Evolutionary conservation across 257 asterid genomes (phyloP).

Genomic region (Nicotiana attenuata): DNA sequence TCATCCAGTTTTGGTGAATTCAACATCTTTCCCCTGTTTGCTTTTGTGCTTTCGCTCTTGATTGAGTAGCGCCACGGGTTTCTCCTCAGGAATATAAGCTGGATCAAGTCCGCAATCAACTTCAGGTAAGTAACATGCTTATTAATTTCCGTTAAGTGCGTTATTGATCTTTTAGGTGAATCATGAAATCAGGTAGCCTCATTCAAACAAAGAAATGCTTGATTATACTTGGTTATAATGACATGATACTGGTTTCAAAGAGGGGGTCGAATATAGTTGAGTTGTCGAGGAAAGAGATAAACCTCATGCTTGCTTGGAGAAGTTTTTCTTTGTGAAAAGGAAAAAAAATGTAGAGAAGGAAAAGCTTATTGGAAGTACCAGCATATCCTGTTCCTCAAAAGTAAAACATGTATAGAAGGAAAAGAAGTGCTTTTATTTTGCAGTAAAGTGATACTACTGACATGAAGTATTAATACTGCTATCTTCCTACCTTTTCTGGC

Average conservation of each 20-base stretch:
- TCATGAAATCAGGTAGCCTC: no score
- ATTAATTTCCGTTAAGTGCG: not conserved
- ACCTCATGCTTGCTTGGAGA: conserved; percentile 1
- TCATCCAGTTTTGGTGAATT: conserved; percentile 3
- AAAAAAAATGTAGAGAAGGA: not conserved
- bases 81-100: conserved; percentile 61
- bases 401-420: not conserved
- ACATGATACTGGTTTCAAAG: not conserved
- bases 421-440: not conserved
- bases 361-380: not conserved
- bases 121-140: conserved; percentile 48
- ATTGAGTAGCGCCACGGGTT: conserved; percentile 14
- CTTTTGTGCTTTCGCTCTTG: conserved; percentile 7
- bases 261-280: not conserved
- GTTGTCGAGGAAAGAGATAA: not conserved
- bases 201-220: no score
- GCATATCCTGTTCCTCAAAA: not conserved
- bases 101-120: conserved; percentile 71
- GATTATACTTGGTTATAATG: not conserved
- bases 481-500: not conserved
- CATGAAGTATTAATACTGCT: not conserved
- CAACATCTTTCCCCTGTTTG: conserved; percentile 2
- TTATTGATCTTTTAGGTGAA: no score
- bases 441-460: not conserved
- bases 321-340: not conserved